Conservation (phyloP, 257 asterid genomes). For the Knoxia roxburghii region DNA sequence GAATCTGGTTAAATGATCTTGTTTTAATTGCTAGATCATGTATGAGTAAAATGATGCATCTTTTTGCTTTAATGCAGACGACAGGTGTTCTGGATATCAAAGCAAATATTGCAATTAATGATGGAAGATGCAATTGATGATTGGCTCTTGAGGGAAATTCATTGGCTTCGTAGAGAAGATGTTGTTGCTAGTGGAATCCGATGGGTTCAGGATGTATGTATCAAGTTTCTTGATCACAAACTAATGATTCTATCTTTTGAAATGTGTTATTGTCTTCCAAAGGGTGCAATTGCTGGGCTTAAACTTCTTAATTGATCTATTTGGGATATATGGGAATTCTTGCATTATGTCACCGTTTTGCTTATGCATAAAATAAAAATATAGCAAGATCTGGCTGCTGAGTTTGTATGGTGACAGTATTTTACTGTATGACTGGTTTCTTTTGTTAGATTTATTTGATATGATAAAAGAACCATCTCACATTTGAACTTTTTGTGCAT, state of each 20-base stretch:
- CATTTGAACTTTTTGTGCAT: no score
- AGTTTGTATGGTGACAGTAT: not conserved
- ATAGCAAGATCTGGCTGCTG: not conserved
- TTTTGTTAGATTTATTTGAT: not conserved
- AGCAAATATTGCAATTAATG: slow-evolving; percentile 89
- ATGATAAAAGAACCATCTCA: not conserved
- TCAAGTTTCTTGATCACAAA: slow-evolving; percentile 15
- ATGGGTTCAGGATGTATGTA: slow-evolving; percentile 87
- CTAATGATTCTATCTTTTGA: no score
- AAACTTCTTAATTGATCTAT: not conserved
- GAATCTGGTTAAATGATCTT: not conserved
- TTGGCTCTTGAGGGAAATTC: slow-evolving; percentile 91
- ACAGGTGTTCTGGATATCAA: slow-evolving; percentile 99
- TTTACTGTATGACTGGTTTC: not conserved
- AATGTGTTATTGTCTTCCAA: not conserved
- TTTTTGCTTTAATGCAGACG: slow-evolving; percentile 51
- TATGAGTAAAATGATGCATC: slow-evolving; percentile 10
- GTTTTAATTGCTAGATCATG: slow-evolving; percentile 11
- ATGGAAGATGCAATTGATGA: slow-evolving; percentile 99
- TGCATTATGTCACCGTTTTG: no score
- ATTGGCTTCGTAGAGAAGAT: slow-evolving; percentile 84
- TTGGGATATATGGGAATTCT: no score
- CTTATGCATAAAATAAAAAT: no score
- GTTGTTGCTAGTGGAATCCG: slow-evolving; percentile 73
- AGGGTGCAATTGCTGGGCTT: not conserved